A percentile compares a stretch with the other conserved stretches of the same genome.
phyloP scores from a whole-genome alignment of 2,329 filamentous ascomycete genomes.

The Xylaria sp. region DNA sequence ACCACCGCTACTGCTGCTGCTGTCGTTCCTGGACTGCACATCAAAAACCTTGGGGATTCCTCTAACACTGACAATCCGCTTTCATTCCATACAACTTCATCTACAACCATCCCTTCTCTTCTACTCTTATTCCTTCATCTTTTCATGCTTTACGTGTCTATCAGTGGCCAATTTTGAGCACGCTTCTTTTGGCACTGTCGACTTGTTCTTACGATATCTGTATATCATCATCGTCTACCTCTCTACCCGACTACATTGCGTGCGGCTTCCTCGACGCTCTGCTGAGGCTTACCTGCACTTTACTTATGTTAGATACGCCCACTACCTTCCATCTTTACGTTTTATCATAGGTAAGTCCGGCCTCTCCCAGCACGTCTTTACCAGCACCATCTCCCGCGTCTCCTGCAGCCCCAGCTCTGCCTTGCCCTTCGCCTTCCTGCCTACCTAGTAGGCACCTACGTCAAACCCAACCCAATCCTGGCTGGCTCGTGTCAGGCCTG shows the following conservation, averaged over 20 bases:
- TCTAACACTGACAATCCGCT: neutral
- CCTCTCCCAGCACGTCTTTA: neutral
- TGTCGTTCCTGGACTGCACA: neutral
- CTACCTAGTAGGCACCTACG: no score
- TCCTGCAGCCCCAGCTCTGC: neutral
- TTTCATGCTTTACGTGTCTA: neutral
- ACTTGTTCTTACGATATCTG: constrained; percentile 19
- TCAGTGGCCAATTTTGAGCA: neutral
- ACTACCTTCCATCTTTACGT: constrained; percentile 15
- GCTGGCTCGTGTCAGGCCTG: no score
- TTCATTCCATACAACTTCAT: neutral
- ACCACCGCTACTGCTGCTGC: neutral
- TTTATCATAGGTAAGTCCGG: constrained; percentile 28
- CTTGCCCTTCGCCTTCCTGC: constrained; percentile 29
- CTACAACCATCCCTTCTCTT: neutral
- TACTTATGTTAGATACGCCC: constrained; percentile 24
- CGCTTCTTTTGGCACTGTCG: neutral
- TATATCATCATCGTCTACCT: constrained; percentile 15
- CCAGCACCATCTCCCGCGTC: constrained; percentile 7
- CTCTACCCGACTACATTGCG: constrained; percentile 1
- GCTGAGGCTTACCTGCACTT: constrained; percentile 21
- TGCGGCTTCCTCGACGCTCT: constrained; percentile 30
- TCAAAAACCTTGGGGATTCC: neutral
- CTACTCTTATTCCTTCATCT: neutral
- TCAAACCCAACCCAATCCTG: constrained; percentile 4